Evolutionary conservation across 192 early-diverging fungal genomes (phyloP), one percentile per base, ranked within the genome.

Genomic region (Entrophospora sp.): DNA sequence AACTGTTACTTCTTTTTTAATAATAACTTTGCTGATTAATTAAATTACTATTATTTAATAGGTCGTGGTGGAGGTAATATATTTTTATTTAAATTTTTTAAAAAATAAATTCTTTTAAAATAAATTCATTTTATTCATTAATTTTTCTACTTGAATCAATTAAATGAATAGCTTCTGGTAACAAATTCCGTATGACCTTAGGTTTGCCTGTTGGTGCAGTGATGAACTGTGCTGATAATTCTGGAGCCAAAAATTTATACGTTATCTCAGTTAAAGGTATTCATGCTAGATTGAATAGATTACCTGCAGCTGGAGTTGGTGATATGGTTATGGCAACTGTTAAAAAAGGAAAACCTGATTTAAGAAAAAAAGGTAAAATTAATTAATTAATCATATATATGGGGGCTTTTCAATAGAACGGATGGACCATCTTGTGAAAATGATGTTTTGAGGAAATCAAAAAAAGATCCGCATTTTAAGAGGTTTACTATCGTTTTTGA

Each of bases 211-310:
- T 83, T 52, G 80, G 82, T 81, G 97, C 97, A 56, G 92, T 98
- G 69, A 97, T 98, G 88, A 99, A 99, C 87, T 98, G 96, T 78
- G 97, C 97, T 64, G 97, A 99, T 81, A 99, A 99, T 93, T 97
- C 95, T 80, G 97, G 97, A 53, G 97, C 97, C 77, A 99, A 99
- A 90, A 99, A 99, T 90, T 85, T 99, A 69, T 96, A 98, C 89
- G 87, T 99, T 73, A 96, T 99, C 73, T 88, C 95, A 72, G 97
- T 99, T 76, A 85, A 85, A 73, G 91, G 93, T 63, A 91, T 98
- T 73, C 88, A 92, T 81, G 93, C 89, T 69, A 89, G 95, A 77
- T 83, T 99, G 35, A 96, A 94, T 89, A 86, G 94, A 79, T 86
- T 99, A 66, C 97, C 97, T 46, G 90, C 95, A 69, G 95, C 91